Conservation (phyloP, 2,329 filamentous ascomycete species). For the Sporothrix curviconia region DNA sequence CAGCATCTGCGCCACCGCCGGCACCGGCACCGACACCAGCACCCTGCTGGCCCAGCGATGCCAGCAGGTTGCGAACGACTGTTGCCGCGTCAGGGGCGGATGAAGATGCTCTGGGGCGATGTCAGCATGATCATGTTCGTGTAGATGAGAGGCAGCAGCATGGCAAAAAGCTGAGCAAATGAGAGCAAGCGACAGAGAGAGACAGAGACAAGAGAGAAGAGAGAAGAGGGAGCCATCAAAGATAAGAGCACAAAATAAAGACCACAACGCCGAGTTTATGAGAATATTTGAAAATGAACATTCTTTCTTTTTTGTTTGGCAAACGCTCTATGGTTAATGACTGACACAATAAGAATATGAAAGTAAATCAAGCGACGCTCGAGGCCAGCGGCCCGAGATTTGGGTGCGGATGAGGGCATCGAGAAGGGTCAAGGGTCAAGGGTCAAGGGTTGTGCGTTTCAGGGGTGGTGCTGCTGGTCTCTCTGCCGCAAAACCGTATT, state of each 20-base stretch:
- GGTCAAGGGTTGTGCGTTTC: too few species aligned
- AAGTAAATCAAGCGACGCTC: too few species aligned
- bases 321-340: slow-evolving; percentile 7
- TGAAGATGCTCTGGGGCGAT: slow-evolving; percentile 47
- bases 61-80: slow-evolving; percentile 81
- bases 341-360: not conserved
- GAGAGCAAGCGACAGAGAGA: too few species aligned
- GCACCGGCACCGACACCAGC: not conserved
- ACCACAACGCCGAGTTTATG: not conserved
- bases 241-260: not conserved
- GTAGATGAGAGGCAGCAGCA: too few species aligned
- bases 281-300: not conserved
- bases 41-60: slow-evolving; percentile 55
- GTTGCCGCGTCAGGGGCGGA: slow-evolving; percentile 62
- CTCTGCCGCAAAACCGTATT: too few species aligned
- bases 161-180: too few species aligned
- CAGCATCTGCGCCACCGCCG: not conserved
- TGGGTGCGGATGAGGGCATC: too few species aligned
- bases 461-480: too few species aligned
- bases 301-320: not conserved
- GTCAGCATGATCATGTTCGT: too few species aligned
- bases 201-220: not conserved
- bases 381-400: not conserved
- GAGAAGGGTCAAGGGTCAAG: too few species aligned
- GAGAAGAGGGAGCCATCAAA: not conserved